phyloP scores from a whole-genome alignment of 2,329 filamentous ascomycete species.

The Grosmannia serpens region DNA sequence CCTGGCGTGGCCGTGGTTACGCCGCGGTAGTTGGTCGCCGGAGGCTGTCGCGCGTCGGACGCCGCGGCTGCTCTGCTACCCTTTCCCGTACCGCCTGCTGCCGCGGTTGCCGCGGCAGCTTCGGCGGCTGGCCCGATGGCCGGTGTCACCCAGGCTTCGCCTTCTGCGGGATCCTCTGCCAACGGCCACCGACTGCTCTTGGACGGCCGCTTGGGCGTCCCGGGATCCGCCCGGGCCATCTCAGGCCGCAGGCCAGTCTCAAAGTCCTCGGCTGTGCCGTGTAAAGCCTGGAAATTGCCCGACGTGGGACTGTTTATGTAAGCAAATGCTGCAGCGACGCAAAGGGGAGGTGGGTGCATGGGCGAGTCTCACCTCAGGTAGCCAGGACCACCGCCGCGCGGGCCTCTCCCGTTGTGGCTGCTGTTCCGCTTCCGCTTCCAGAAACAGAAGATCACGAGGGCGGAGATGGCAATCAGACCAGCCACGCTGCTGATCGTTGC shows the following conservation, averaged over 20 bases:
- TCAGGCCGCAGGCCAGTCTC: constrained; percentile 15
- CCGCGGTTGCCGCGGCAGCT: not conserved
- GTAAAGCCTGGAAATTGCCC: constrained; percentile 26
- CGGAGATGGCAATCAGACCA: constrained; percentile 29
- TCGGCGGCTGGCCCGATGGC: constrained; percentile 3
- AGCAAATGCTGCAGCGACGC: constrained; percentile 5
- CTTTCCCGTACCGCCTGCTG: too few species aligned
- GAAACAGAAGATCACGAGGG: constrained; percentile 28
- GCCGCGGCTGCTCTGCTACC: not conserved
- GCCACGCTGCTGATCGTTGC: constrained; percentile 41
- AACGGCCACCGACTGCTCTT: not conserved
- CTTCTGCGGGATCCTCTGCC: not conserved
- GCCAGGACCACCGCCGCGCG: constrained; percentile 20
- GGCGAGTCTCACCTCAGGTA: constrained; percentile 27
- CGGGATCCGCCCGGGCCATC: not conserved
- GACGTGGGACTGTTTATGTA: constrained; percentile 9
- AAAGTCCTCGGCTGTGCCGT: constrained; percentile 21
- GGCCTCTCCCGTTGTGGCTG: constrained; percentile 29
- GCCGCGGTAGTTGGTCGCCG: not conserved
- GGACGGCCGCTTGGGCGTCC: not conserved
- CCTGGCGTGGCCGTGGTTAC: not conserved
- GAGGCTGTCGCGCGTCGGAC: not conserved
- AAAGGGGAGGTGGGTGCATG: not conserved
- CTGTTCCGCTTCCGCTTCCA: constrained; percentile 31
- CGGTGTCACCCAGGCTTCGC: not conserved